A percentile compares a stretch with the other conserved stretches of the same genome.
These are phyloP conservation scores for Exidia glandulosa DNA, from an alignment of 768 basidiomycete species.

Conservation along the genomic window DNA sequence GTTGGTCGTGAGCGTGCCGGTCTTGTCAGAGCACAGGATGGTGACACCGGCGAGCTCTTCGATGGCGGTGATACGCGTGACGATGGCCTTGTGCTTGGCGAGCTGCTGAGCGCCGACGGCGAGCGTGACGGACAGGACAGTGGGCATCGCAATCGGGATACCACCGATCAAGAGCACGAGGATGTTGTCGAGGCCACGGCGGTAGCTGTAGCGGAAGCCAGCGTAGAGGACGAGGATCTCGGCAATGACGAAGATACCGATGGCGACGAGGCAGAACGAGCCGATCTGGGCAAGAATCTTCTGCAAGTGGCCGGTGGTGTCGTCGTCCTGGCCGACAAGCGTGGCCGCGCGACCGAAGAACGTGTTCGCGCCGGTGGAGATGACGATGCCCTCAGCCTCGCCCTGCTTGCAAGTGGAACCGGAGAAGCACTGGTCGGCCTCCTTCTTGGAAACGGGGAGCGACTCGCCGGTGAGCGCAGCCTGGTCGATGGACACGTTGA, in stretches of 20 bases:
- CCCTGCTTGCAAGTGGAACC: conserved; percentile 99
- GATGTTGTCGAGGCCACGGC: conserved; percentile 93
- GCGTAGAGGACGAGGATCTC: conserved; percentile 93
- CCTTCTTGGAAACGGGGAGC: conserved; percentile 84
- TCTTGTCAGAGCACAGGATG: conserved; percentile 98
- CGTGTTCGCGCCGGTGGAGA: conserved; percentile 94
- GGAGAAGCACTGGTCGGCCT: conserved; percentile 93
- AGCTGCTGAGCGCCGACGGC: conserved; percentile 98
- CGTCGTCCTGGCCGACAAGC: conserved; percentile 94
- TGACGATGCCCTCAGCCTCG: conserved; percentile 97
- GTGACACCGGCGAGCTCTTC: conserved; percentile 98
- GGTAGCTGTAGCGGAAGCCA: conserved; percentile 82
- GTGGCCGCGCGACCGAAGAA: conserved; percentile 99
- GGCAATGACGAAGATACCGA: conserved; percentile 89
- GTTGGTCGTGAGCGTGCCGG: conserved; percentile 96
- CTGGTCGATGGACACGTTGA: conserved; percentile 98
- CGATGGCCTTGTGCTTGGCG: conserved; percentile 98
- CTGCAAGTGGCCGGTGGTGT: conserved; percentile 96
- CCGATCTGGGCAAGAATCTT: conserved; percentile 98
- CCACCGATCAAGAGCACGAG: conserved; percentile 98
- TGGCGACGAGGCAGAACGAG: conserved; percentile 92
- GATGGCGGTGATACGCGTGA: conserved; percentile 98
- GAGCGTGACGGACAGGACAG: conserved; percentile 94
- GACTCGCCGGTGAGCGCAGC: conserved; percentile 98
- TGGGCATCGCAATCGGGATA: conserved; percentile 99